Base-by-base conservation (phyloP, 2,329 filamentous ascomycete genomes). In the Simplicillium sp. region DNA sequence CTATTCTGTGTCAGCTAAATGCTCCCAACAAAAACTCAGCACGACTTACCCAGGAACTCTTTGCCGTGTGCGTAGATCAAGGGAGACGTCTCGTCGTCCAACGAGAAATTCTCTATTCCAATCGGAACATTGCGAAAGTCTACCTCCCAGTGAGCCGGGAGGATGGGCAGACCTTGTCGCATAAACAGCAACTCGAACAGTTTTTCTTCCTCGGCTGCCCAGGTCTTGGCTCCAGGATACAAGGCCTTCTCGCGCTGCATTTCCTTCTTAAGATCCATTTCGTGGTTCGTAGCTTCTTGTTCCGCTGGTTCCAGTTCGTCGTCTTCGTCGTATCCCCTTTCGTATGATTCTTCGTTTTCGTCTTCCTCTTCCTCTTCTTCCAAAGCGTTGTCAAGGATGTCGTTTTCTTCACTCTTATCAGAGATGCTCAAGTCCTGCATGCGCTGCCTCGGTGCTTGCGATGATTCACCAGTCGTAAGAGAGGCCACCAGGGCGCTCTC, bases 191-290 rank as follows among this genome's bases (percentile, higher is more conserved):
- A 57, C 48, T 66, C 61, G 40, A 67, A 68, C 28, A 68, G 55
- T 2, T 49, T 52, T 25, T 66, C 62, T 47, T 76, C 74, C n/a
- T 67, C 67, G 9, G 62, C 55, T 20, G 75, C 62, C 71, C 74
- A 77, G 41, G 64, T 58, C 36, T 63, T 64, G 33, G 70, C 61
- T 17, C 62, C 62, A 0, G 63, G 62, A 39, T 64, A 68, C 1
- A 55, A 49, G 20, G 49, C 41, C 53, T 65, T 70, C 49, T 72
- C 65, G 34, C 54, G 50, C 46, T 68, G 62, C 54, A 75, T 66
- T 43, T 69, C 59, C 9, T 58, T 52, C 36, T 32, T 14, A 2
- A 38, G 13, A 17, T 39, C 56, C 17, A 58, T 53, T 38, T 63
- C 55, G 39, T 64, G 54, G 14, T 68, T 43, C 15, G 65, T 55